These are phyloP conservation scores for Elongisporangium undulatum DNA, from an alignment of 352 stramenopile species.

Conservation along the genomic window DNA sequence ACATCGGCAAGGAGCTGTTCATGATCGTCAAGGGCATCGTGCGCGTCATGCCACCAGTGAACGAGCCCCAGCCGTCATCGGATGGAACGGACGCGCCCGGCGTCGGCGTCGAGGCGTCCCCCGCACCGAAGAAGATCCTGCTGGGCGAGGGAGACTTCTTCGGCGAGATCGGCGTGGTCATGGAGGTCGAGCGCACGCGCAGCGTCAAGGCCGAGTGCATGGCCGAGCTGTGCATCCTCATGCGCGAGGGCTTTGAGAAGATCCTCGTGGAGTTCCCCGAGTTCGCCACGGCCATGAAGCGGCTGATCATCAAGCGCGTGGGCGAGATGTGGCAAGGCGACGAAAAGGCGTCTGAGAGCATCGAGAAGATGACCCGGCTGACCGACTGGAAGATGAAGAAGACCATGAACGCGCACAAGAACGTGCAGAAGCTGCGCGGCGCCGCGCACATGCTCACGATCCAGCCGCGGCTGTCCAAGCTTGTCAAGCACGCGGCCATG, in stretches of 20 bases:
- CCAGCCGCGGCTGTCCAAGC: constrained; percentile 19
- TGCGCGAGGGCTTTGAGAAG: constrained; percentile 59
- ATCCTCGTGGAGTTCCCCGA: constrained; percentile 67
- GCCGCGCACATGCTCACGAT: constrained; percentile 25
- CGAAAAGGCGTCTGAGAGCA: constrained; percentile 24
- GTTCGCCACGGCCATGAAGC: constrained; percentile 68
- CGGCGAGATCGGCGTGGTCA: constrained; percentile 58
- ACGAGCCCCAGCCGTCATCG: constrained; percentile 6
- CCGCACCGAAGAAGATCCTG: constrained; percentile 30
- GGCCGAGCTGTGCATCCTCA: constrained; percentile 57
- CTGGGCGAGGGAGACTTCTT: constrained; percentile 65
- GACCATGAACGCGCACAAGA: constrained; percentile 36
- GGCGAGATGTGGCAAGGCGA: constrained; percentile 49
- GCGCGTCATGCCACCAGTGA: constrained; percentile 41
- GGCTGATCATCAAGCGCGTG: constrained; percentile 64
- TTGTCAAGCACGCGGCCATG: constrained; percentile 11
- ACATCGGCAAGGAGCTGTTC: constrained; percentile 66
- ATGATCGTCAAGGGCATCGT: constrained; percentile 75
- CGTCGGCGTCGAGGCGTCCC: background rate
- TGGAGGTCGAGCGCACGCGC: constrained; percentile 61
- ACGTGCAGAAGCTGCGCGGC: constrained; percentile 35
- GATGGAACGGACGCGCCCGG: background rate
- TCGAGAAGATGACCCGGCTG: constrained; percentile 65
- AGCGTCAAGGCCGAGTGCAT: constrained; percentile 63
- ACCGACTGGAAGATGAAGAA: constrained; percentile 67